These are phyloP conservation scores for Gracilaria gracilis DNA, from an alignment of 23 red algal genomes.

Conservation along the genomic window DNA sequence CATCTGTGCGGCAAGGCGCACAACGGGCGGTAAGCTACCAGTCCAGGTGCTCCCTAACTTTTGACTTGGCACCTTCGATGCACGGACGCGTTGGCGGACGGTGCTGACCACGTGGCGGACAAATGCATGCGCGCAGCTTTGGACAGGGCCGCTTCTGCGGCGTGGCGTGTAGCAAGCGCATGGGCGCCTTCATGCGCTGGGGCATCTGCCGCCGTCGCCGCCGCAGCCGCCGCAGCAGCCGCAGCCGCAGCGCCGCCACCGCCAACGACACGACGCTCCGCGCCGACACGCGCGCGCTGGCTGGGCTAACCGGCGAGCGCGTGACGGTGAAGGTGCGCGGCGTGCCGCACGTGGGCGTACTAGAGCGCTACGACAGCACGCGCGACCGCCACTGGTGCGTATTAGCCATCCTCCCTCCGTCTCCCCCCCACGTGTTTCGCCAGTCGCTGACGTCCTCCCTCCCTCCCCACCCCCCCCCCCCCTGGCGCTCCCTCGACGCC, in stretches of 20 bases:
- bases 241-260: neutral
- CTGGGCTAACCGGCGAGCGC: neutral
- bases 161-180: conserved; percentile 24
- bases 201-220: neutral
- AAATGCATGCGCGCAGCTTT: conserved; percentile 1
- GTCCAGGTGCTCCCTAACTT: too few relatives aligned
- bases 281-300: too few relatives aligned
- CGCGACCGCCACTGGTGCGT: conserved; percentile 7
- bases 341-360: neutral
- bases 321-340: neutral
- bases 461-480: too few relatives aligned
- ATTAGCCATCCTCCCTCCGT: neutral
- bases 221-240: neutral
- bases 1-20: neutral
- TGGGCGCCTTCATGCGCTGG: conserved; percentile 4
- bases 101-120: neutral
- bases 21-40: conserved; percentile 13
- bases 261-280: too few relatives aligned
- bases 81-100: neutral
- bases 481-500: neutral
- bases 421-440: too few relatives aligned
- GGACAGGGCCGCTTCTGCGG: conserved; percentile 15
- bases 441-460: too few relatives aligned
- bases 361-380: neutral
- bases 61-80: too few relatives aligned